phyloP scores from a whole-genome alignment of 1,139 yeast genomes.

The Taphrina deformans region DNA sequence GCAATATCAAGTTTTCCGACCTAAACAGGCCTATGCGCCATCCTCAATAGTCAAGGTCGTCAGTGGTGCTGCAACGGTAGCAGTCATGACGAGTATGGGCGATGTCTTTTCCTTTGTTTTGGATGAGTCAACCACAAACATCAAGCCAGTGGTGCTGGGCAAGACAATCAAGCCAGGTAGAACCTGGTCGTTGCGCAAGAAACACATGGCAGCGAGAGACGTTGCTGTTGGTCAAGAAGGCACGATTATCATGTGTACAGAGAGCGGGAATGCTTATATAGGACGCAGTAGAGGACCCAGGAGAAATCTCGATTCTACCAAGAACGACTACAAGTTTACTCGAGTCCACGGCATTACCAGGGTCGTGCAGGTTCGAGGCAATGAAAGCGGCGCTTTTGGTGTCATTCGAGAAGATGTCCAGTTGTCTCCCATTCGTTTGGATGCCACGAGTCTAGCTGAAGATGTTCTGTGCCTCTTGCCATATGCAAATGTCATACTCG shows the following conservation, averaged over 20 bases:
- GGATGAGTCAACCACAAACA: constrained; percentile 19
- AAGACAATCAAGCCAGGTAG: constrained; percentile 37
- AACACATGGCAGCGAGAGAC: constrained; percentile 51
- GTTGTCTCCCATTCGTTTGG: constrained; percentile 44
- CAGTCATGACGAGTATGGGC: constrained; percentile 44
- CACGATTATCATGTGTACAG: constrained; percentile 64
- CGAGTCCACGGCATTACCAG: constrained; percentile 58
- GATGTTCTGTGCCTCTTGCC: constrained; percentile 43
- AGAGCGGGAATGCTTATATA: constrained; percentile 63
- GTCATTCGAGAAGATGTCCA: constrained; percentile 66
- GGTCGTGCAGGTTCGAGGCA: constrained; percentile 64
- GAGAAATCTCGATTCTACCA: constrained; percentile 41
- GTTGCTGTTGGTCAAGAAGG: constrained; percentile 71
- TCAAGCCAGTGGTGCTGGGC: constrained; percentile 33
- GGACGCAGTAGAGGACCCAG: constrained; percentile 46
- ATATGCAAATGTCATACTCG: constrained; percentile 37
- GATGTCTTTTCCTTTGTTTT: constrained; percentile 44
- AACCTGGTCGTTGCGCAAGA: constrained; percentile 46
- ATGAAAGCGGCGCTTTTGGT: constrained; percentile 66
- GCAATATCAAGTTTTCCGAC: constrained; percentile 38
- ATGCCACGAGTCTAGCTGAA: constrained; percentile 38
- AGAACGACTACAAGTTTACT: constrained; percentile 54
- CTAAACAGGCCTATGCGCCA: constrained; percentile 30
- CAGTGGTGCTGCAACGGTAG: constrained; percentile 40
- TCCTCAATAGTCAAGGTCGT: constrained; percentile 37